Conservation (phyloP, 2,329 filamentous ascomycete genomes). For the Hirsutella rhossiliensis region DNA sequence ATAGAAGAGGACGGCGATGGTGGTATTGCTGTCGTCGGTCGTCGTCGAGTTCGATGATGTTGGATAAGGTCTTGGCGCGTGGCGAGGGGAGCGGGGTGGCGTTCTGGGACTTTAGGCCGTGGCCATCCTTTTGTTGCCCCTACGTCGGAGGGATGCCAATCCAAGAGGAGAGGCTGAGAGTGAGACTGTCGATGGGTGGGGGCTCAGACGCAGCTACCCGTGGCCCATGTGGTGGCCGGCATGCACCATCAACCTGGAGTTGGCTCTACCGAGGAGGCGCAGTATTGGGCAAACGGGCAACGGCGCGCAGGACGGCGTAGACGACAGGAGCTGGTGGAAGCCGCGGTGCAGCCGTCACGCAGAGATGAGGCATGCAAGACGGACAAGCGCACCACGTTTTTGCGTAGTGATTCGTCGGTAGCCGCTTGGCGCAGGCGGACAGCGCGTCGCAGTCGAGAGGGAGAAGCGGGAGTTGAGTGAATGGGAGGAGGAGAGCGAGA, state of each 20-base stretch:
- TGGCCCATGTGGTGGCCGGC: conserved; percentile 8
- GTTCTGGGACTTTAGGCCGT: neutral
- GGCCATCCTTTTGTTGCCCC: neutral
- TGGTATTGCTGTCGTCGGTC: neutral
- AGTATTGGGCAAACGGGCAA: conserved; percentile 2
- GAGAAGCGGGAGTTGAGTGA: neutral
- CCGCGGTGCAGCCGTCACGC: conserved; percentile 14
- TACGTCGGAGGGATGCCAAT: neutral
- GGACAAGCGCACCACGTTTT: conserved; percentile 5
- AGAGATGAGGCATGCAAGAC: conserved; percentile 22
- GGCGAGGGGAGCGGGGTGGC: neutral
- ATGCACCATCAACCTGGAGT: conserved; percentile 4
- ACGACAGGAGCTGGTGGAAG: conserved; percentile 3
- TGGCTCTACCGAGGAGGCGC: conserved; percentile 2
- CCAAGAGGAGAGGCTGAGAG: neutral
- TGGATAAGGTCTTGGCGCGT: neutral
- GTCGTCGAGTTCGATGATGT: neutral
- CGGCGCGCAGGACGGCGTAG: conserved; percentile 5
- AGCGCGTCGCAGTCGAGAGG: neutral
- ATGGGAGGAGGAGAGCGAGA: neutral
- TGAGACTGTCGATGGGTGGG: conserved; percentile 1
- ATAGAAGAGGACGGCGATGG: neutral
- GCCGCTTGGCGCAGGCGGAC: conserved; percentile 5
- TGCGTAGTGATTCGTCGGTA: conserved; percentile 1
- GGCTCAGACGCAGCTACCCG: conserved; percentile 12